Base-by-base conservation (phyloP, 1,284 basidiomycete species). In the Nidula niveotomentosa region DNA sequence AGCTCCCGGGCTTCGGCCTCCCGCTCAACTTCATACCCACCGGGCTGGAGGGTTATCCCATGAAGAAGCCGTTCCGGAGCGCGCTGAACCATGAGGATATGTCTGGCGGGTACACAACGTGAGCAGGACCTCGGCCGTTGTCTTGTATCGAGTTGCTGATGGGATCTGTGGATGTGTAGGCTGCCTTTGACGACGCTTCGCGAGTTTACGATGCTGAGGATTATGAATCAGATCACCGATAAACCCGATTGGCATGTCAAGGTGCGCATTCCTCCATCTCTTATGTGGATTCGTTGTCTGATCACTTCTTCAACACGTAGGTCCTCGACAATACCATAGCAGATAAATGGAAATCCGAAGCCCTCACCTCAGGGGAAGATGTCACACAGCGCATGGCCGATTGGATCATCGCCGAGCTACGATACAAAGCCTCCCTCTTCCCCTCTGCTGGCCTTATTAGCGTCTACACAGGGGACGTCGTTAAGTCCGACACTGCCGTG, bases 151-250 rank as follows among this genome's bases (percentile, higher is more conserved):
- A 53, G n/a, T 36, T 9, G 18, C 23, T 12, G 5, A 35, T 50
- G 12, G 46, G 10, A 1, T 47, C n/a, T 12, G 13, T 15, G 13
- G 18, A 47, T 47, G 18, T 46, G 12, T 43, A 64, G 64, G 1
- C 41, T 61, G 36, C 51, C 55, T 6, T 9, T 62, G 41, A 52
- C 56, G 3, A 62, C 64, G 13, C 48, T 65, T 3, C 59, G 64
- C 6, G 65, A 67, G 51, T 36, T 65, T 7, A 49, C 51, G 13
- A 67, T 67, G 65, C 52, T 67, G n/a, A 62, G 56, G n/a, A 57
- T 67, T 53, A 67, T 67, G 63, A 58, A 65, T 50, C 45, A 43
- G 36, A 48, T 63, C 1, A 66, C 62, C 2, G 61, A 62, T 48
- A 65, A 65, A 51, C 53, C 54, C 0, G 56, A 58, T 18, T 65